phyloP scores from a whole-genome alignment of 2,329 filamentous ascomycete species.

The Fusarium napiforme region DNA sequence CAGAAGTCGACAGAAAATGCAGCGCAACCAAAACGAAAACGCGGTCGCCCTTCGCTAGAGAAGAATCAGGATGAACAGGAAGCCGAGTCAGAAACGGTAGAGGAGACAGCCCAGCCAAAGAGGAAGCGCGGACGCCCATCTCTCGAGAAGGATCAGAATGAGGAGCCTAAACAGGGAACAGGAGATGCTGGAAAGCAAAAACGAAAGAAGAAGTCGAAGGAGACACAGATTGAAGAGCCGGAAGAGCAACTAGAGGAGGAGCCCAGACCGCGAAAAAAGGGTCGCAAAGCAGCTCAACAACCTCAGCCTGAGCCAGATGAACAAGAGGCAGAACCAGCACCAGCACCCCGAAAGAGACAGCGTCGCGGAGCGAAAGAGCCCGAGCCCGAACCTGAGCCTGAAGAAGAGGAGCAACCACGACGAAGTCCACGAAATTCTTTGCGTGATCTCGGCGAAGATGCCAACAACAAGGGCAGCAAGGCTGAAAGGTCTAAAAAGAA shows the following conservation, averaged over 20 bases:
- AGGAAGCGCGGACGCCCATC: constrained; percentile 52
- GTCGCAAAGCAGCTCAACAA: constrained; percentile 18
- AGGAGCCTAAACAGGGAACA: not conserved
- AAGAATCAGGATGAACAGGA: constrained; percentile 13
- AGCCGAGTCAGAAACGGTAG: constrained; percentile 5
- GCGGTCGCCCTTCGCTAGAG: constrained; percentile 49
- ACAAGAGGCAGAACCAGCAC: not conserved
- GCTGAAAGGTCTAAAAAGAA: constrained; percentile 19
- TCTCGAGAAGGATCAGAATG: constrained; percentile 25
- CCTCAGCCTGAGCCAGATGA: constrained; percentile 22
- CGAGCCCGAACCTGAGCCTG: not conserved
- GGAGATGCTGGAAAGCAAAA: constrained; percentile 30
- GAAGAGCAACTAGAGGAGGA: constrained; percentile 25
- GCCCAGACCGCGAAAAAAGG: constrained; percentile 22
- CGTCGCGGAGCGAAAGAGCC: constrained; percentile 8
- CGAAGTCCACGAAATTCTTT: constrained; percentile 37
- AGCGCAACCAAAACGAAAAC: constrained; percentile 50
- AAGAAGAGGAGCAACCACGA: constrained; percentile 16
- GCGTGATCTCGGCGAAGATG: constrained; percentile 16
- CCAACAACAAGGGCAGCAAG: constrained; percentile 33
- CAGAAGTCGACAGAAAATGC: constrained; percentile 22
- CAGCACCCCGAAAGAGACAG: constrained; percentile 26
- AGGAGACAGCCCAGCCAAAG: constrained; percentile 45
- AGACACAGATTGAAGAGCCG: constrained; percentile 5
- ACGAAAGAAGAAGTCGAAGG: constrained; percentile 24